phyloP scores from a whole-genome alignment of 306 rosid genomes.

The Macrotyloma uniflorum region DNA sequence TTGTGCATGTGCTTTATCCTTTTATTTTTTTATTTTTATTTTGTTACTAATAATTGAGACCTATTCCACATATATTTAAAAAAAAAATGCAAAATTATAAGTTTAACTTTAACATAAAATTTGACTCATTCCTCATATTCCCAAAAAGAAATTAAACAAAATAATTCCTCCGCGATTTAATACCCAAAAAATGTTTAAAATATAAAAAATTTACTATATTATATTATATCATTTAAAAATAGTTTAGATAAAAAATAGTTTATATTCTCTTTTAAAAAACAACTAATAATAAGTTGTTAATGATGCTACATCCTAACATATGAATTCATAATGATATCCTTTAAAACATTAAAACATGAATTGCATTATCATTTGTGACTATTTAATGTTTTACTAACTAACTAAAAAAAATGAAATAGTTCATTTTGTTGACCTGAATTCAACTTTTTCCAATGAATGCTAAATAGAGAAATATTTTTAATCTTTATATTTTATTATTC shows the following conservation, averaged over 20 bases:
- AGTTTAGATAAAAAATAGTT: background rate
- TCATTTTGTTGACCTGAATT: background rate
- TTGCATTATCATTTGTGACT: background rate
- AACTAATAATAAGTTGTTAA: background rate
- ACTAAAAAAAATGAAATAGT: background rate
- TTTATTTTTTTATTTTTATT: background rate
- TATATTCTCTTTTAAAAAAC: too few relatives aligned
- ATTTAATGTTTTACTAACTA: background rate
- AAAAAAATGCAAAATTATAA: background rate
- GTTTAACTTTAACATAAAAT: background rate
- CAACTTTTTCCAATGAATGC: background rate
- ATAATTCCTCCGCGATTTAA: background rate
- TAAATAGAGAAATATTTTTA: background rate
- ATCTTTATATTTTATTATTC: background rate
- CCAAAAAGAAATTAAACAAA: background rate
- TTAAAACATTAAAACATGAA: background rate
- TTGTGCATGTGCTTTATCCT: conserved; percentile 22
- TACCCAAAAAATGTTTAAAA: background rate
- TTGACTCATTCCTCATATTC: background rate
- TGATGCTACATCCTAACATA: background rate
- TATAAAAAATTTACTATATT: background rate
- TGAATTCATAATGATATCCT: background rate
- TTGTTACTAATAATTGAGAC: background rate
- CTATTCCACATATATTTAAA: background rate
- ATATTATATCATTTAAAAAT: background rate